phyloP scores from a whole-genome alignment of 371 early-diverging fungal species.

The Basidiobolus meristosporus region DNA sequence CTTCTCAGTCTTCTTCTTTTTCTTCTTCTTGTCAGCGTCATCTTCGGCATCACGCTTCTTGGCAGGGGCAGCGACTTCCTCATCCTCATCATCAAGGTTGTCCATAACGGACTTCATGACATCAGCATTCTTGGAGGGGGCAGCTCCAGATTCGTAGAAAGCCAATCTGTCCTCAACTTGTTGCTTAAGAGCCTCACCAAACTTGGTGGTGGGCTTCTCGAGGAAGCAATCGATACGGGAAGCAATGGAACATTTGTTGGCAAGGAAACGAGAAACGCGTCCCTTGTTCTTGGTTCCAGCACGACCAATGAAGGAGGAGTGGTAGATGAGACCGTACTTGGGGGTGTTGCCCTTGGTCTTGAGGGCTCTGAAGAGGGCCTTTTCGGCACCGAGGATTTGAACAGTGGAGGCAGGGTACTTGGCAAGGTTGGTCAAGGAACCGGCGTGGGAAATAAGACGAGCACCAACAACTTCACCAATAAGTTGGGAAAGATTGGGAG shows the following conservation, averaged over 20 bases:
- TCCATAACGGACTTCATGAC: constrained; percentile 82
- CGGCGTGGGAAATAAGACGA: constrained; percentile 79
- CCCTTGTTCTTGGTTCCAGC: constrained; percentile 96
- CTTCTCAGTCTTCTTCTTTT: constrained; percentile 8
- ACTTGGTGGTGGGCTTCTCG: constrained; percentile 68
- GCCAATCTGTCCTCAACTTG: constrained; percentile 93
- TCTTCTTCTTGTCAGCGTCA: constrained; percentile 8
- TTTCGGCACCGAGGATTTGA: constrained; percentile 96
- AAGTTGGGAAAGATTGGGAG: constrained; percentile 82
- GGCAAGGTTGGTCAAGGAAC: constrained; percentile 76
- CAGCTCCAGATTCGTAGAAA: constrained; percentile 80
- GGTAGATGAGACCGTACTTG: constrained; percentile 97
- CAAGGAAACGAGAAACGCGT: constrained; percentile 91
- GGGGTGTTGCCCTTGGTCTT: constrained; percentile 97
- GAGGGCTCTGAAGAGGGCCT: constrained; percentile 91
- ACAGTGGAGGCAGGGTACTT: constrained; percentile 90
- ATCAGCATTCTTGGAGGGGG: constrained; percentile 81
- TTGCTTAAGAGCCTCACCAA: constrained; percentile 87
- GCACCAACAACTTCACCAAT: constrained; percentile 89
- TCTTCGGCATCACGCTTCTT: constrained; percentile 9
- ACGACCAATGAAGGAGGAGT: constrained; percentile 88
- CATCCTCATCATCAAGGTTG: constrained; percentile 32
- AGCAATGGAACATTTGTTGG: constrained; percentile 96
- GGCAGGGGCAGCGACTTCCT: constrained; percentile 10
- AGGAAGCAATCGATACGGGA: constrained; percentile 94